Base-by-base conservation (phyloP, 2,329 filamentous ascomycete species). In the Grosmannia serpens region DNA sequence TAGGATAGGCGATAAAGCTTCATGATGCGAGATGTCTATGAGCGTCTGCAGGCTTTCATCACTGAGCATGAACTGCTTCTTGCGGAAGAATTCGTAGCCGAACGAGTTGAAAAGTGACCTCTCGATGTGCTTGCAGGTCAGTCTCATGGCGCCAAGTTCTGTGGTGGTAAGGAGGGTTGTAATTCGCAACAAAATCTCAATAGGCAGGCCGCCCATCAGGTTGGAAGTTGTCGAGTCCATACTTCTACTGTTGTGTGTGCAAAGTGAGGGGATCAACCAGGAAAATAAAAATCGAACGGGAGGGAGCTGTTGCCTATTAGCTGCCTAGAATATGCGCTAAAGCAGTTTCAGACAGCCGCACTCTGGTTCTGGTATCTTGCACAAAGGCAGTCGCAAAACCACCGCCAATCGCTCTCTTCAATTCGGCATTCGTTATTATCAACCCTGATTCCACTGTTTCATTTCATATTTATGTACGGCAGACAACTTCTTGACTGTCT, bases 51-150 rank as follows among this genome's bases (percentile, higher is more conserved):
- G 70, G 64, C 83, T 86, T 63, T 74, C 69, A 38, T 79, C 71
- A 1, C 77, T 78, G 57, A 86, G 65, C 79, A 85, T 84, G 69
- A 87, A 88, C 65, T 87, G 83, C 64, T 79, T 81, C 67, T 82
- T 83, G 55, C 72, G 74, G 69, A 88, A 88, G 73, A 85, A 88
- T 62, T 86, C 83, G 27, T 72, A 72, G 31, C 77, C 73, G 63
- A 87, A 87, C 38, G 73, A 73, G 54, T 75, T 71, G 67, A 81
- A 81, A 15, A 86, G 71, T 1, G 73, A 70, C 24, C 69, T 69
- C 65, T 87, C 83, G 15, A 84, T 66, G 22, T 72, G 67, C 58
- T 77, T 81, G 71, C 82, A 85, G 3, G 75, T 75, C 20, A 77
- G 69, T 8, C 85, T 82, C 9, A 87, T 66, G 15, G 70, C 67